These are phyloP conservation scores for Carex cristatella DNA, from an alignment of 176 grass and related monocot species.

Conservation along the genomic window DNA sequence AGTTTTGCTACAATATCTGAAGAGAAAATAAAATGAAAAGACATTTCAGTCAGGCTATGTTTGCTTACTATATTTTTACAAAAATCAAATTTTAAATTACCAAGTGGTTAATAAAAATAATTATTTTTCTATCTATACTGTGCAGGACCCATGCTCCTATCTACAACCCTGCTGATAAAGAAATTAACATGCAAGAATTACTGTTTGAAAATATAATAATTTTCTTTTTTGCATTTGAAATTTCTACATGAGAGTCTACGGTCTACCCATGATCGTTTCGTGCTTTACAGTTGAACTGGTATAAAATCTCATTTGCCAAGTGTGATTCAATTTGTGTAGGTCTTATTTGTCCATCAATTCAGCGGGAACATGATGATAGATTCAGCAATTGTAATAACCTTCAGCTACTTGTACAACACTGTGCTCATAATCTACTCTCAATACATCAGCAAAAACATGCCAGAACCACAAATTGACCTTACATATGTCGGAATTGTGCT, in stretches of 20 bases:
- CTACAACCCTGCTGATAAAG: not conserved
- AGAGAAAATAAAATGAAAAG: too few relatives aligned
- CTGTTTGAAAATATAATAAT: not conserved
- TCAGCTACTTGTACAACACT: constrained; percentile 42
- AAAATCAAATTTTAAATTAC: too few relatives aligned
- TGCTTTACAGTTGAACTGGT: not conserved
- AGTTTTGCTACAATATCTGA: not conserved
- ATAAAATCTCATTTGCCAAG: not conserved
- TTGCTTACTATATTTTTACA: too few relatives aligned
- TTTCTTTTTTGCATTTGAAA: not conserved
- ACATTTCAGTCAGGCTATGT: too few relatives aligned
- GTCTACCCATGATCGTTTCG: not conserved
- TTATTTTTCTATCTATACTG: not conserved
- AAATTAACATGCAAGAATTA: not conserved
- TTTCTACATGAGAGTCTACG: not conserved
- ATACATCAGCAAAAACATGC: constrained; percentile 31
- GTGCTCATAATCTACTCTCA: constrained; percentile 44
- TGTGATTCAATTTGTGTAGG: constrained; percentile 27
- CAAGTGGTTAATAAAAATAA: not conserved
- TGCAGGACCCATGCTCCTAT: not conserved
- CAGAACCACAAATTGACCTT: constrained; percentile 38
- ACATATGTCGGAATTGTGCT: constrained; percentile 30
- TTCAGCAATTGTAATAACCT: constrained; percentile 29
- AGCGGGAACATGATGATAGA: constrained; percentile 39
- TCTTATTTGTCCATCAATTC: constrained; percentile 57